Conservation (phyloP, 192 early-diverging fungal species). For the Umbelopsis sp. region DNA sequence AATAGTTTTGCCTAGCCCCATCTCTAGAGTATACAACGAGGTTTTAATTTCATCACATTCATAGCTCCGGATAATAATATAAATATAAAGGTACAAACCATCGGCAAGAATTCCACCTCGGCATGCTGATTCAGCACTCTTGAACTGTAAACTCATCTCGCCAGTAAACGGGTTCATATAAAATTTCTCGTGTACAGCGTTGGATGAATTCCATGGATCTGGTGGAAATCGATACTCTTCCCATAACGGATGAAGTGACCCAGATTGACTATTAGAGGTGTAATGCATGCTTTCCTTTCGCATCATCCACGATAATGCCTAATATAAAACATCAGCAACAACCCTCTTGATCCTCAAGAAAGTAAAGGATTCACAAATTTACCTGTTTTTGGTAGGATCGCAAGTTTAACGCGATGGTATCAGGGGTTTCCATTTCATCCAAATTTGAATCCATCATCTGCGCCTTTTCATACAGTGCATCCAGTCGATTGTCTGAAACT, state of each 20-base stretch:
- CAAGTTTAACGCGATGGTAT: constrained; percentile 41
- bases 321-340: background rate
- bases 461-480: constrained; percentile 58
- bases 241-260: constrained; percentile 57
- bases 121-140: constrained; percentile 42
- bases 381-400: constrained; percentile 52
- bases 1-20: constrained; percentile 64
- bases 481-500: constrained; percentile 51
- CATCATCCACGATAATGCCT: constrained; percentile 57
- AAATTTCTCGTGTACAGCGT: constrained; percentile 30
- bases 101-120: constrained; percentile 60
- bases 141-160: constrained; percentile 49
- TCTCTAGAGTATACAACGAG: constrained; percentile 23
- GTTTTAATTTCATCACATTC: background rate
- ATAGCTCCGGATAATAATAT: too few relatives aligned
- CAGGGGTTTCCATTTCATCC: constrained; percentile 46
- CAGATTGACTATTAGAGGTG: constrained; percentile 17
- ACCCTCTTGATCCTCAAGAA: background rate
- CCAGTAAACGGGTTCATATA: constrained; percentile 52
- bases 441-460: constrained; percentile 51
- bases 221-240: constrained; percentile 50
- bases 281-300: constrained; percentile 36
- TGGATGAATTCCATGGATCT: constrained; percentile 22
- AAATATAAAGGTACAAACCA: constrained; percentile 31
- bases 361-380: background rate